Evolutionary conservation across 2,329 filamentous ascomycete genomes (phyloP).

Genomic region (Byssothecium circinans): DNA sequence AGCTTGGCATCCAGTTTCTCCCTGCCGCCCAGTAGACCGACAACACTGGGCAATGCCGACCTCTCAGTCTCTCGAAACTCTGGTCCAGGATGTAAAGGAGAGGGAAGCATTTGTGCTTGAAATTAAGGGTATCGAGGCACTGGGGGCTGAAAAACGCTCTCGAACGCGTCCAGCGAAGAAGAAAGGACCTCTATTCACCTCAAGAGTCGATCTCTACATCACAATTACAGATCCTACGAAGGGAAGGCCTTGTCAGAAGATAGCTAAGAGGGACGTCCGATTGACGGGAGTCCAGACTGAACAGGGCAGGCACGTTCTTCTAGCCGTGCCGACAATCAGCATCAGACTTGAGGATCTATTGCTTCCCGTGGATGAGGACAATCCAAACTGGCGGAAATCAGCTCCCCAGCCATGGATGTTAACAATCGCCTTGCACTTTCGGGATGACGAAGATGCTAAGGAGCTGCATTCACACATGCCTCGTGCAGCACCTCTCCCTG

Average conservation of each 20-base stretch:
- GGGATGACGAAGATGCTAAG: slow-evolving; percentile 16
- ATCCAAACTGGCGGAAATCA: neutral
- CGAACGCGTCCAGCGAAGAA: neutral
- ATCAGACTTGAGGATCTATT: slow-evolving; percentile 23
- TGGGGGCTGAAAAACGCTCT: neutral
- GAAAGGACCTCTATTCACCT: neutral
- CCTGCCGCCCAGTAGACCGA: neutral
- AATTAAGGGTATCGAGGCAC: slow-evolving; percentile 17
- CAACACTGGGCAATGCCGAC: slow-evolving; percentile 26
- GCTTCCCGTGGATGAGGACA: neutral
- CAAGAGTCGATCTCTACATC: slow-evolving; percentile 1
- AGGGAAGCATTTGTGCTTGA: slow-evolving; percentile 21
- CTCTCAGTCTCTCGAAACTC: slow-evolving; percentile 24
- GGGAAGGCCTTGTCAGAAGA: slow-evolving; percentile 1
- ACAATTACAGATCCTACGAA: neutral
- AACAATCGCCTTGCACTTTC: slow-evolving; percentile 25
- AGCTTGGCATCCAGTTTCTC: slow-evolving; percentile 1
- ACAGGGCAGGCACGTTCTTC: neutral
- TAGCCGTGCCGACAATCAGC: slow-evolving; percentile 16
- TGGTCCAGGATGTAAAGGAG: slow-evolving; percentile 25
- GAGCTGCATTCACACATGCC: slow-evolving; percentile 29
- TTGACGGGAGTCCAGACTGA: slow-evolving; percentile 8
- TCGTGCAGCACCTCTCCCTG: slow-evolving; percentile 4
- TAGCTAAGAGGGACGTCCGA: slow-evolving; percentile 6
- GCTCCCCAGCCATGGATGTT: slow-evolving; percentile 11